Conservation (phyloP, 202 grass and related monocot genomes). For the Schoenoplectus tabernaemontani region DNA sequence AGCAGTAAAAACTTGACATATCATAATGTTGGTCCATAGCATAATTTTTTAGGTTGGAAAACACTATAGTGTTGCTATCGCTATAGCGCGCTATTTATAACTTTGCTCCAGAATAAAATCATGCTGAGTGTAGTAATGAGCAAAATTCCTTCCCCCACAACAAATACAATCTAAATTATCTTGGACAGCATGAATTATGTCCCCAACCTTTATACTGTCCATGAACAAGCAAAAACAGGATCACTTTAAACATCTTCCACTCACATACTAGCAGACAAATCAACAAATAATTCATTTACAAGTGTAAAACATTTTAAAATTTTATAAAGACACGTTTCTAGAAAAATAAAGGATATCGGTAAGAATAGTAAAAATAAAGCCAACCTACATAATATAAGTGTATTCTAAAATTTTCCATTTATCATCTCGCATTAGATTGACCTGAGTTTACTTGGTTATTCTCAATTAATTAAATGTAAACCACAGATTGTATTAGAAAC, state of each 20-base stretch:
- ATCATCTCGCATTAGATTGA: neutral
- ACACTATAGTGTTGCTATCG: no score
- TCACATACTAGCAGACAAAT: neutral
- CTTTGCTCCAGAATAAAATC: neutral
- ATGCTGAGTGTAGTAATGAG: neutral
- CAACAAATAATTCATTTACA: no score
- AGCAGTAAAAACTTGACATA: no score
- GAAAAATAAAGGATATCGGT: no score
- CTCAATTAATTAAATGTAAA: neutral
- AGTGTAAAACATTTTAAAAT: no score
- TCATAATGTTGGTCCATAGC: no score
- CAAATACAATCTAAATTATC: neutral
- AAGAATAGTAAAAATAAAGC: no score
- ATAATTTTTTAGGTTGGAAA: no score
- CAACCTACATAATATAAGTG: no score
- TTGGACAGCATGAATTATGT: neutral
- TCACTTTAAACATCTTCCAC: neutral
- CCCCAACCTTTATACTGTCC: neutral
- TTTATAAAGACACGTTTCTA: no score
- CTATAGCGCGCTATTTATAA: no score
- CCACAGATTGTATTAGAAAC: constrained; percentile 2
- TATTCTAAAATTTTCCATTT: neutral
- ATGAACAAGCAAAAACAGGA: neutral
- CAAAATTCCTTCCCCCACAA: neutral
- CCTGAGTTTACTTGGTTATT: neutral